These are phyloP conservation scores for Rubia peregrina DNA, from an alignment of 305 asterid species.

Conservation along the genomic window DNA sequence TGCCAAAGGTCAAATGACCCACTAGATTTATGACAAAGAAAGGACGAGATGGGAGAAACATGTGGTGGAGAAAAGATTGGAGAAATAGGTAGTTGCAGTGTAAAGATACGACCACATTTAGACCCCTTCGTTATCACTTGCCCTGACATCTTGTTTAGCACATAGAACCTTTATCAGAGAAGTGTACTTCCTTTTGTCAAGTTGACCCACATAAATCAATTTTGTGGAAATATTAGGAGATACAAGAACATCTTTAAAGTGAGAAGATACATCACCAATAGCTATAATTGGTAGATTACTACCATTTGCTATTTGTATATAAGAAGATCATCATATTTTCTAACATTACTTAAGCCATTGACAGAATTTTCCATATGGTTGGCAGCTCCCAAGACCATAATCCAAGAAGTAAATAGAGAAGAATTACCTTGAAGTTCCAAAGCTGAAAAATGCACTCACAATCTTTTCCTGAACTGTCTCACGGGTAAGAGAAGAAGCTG, in stretches of 20 bases:
- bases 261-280: neutral
- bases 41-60: neutral
- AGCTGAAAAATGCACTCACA: neutral
- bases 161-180: neutral
- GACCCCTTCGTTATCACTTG: neutral
- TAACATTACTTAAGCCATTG: neutral
- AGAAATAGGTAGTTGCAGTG: neutral
- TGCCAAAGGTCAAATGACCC: neutral
- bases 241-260: neutral
- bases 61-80: neutral
- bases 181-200: neutral
- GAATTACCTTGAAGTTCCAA: neutral
- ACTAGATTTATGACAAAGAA: neutral
- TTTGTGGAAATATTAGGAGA: neutral
- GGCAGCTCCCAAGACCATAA: neutral
- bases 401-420: neutral
- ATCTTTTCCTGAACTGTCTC: neutral
- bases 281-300: neutral
- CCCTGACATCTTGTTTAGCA: neutral
- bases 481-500: too few species aligned
- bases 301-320: neutral
- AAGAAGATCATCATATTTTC: neutral
- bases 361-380: neutral
- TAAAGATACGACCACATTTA: neutral
- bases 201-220: neutral